Evolutionary conservation across 768 basidiomycete species (phyloP), one percentile per base, ranked within the genome.

Genomic region (Cyclocybe cylindracea): DNA sequence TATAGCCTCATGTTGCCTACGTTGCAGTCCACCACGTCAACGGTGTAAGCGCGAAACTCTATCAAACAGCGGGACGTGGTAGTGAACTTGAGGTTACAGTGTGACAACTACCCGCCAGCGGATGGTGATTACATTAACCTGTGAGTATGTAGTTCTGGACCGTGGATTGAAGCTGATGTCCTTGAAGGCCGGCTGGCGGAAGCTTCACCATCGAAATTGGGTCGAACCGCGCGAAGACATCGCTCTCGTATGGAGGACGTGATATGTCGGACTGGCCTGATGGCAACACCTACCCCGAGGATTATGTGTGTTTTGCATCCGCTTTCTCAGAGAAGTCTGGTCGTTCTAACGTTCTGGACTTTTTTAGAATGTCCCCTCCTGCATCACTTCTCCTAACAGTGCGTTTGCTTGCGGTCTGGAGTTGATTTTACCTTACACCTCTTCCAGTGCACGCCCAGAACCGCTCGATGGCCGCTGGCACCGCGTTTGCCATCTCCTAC

Each of bases 401-500:
- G 35, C 52, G 78, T 69, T 13, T 14, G 11, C 16, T 32, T 14
- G 24, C 16, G 36, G 16, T 44, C 42, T 35, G 10, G 7, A 7
- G 18, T 10, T 43, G 32, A 19, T 35, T 10, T 33, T 6, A 8
- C 29, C 40, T 51, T 47, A 37, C 13, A 32, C 49, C 53, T 11
- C 10, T 16, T 16, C 39, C 42, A 82, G 80, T 83, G 62, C 81
- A 83, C 59, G 70, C 79, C 3, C 78, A 79, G 54, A 80, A 81
- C 55, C 64, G 77, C 48, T 66, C 74, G 6, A 76, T 68, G 66
- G 78, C 79, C 39, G 78, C 81, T 41, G 81, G 81, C 2, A 79
- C 79, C 34, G 80, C 77, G 5, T 80, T 83, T 51, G 80, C 79
- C 11, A 83, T 83, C 50, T 73, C 80, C 13, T 83, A 83, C 57